Evolutionary conservation across 257 asterid species (phyloP).

Genomic region (Schizonepeta tenuifolia): DNA sequence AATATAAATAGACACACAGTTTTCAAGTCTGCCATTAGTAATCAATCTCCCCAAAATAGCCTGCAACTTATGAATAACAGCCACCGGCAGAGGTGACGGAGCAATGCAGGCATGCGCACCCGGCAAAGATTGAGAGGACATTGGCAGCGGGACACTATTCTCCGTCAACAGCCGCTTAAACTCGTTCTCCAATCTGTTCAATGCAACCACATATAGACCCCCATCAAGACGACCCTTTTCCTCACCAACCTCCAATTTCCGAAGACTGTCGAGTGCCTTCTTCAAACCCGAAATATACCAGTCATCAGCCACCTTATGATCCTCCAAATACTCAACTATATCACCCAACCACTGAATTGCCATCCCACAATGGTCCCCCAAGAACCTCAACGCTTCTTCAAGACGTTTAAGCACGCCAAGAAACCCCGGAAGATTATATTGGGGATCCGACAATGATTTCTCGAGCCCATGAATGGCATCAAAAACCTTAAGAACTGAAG

Average conservation of each 20-base stretch:
- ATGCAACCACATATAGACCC: conserved; percentile 70
- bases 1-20: conserved; percentile 69
- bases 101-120: conserved; percentile 68
- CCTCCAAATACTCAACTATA: conserved; percentile 87
- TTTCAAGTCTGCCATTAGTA: conserved; percentile 63
- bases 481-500: conserved; percentile 92
- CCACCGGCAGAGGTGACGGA: conserved; percentile 75
- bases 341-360: conserved; percentile 91
- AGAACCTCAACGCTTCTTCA: conserved; percentile 72
- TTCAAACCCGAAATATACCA: conserved; percentile 64
- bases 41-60: conserved; percentile 76
- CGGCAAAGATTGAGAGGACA: conserved; percentile 57
- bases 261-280: conserved; percentile 52
- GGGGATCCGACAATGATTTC: conserved; percentile 77
- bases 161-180: conserved; percentile 62
- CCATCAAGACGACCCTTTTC: conserved; percentile 80
- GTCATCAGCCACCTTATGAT: conserved; percentile 75
- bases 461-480: conserved; percentile 92
- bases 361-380: conserved; percentile 80
- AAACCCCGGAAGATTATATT: conserved; percentile 64
- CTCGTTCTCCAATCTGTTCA: conserved; percentile 71
- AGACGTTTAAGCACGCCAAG: conserved; percentile 79
- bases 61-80: conserved; percentile 75
- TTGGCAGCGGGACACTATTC: conserved; percentile 65
- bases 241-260: conserved; percentile 60